Conservation (phyloP, 805 yeast genomes). For the Ogataea sp. region DNA sequence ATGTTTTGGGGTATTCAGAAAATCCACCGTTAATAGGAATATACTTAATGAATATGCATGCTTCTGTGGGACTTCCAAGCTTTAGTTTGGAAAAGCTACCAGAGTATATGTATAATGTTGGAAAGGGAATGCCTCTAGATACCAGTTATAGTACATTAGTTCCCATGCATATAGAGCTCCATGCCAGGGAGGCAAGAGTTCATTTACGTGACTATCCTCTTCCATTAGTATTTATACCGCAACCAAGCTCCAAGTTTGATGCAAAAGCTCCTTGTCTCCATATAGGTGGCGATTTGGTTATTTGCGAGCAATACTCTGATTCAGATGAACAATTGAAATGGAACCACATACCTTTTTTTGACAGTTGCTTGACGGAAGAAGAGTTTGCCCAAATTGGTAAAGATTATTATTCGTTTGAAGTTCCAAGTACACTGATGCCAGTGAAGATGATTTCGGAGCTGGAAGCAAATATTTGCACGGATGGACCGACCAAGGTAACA, state of each 20-base stretch:
- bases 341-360: conserved; percentile 54
- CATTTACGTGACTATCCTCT: conserved; percentile 82
- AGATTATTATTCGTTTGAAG: conserved; percentile 43
- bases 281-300: conserved; percentile 55
- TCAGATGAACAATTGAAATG: conserved; percentile 48
- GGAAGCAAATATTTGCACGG: conserved; percentile 44
- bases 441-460: conserved; percentile 65
- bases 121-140: conserved; percentile 76
- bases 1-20: conserved; percentile 36
- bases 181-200: conserved; percentile 52
- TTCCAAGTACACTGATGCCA: conserved; percentile 70
- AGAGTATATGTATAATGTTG: conserved; percentile 59
- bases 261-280: conserved; percentile 13
- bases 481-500: conserved; percentile 53
- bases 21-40: conserved; percentile 44
- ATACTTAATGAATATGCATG: conserved; percentile 37
- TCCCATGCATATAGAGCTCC: conserved; percentile 54
- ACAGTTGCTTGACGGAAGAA: conserved; percentile 27
- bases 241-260: conserved; percentile 2
- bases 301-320: conserved; percentile 55
- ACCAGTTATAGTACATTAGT: conserved; percentile 59
- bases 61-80: conserved; percentile 37
- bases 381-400: conserved; percentile 21
- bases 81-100: conserved; percentile 42
- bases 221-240: conserved; percentile 71